phyloP scores from a whole-genome alignment of 768 basidiomycete genomes.

The Boletus vermiculosoides region DNA sequence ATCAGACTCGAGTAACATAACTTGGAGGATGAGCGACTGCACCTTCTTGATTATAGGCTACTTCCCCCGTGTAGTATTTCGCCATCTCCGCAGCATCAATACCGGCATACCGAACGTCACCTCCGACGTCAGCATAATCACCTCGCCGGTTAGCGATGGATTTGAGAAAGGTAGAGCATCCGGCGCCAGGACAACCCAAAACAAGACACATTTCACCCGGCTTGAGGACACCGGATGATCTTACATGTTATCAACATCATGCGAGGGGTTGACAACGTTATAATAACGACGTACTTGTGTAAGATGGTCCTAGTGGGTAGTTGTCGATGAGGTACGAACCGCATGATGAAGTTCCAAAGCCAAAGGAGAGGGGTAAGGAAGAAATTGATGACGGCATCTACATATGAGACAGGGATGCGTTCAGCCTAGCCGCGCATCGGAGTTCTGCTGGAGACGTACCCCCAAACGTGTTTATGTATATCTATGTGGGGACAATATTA shows the following conservation, averaged over 20 bases:
- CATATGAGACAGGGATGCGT: neutral
- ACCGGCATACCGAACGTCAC: conserved; percentile 81
- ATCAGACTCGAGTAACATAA: neutral
- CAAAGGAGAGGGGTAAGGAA: conserved; percentile 51
- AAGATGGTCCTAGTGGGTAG: conserved; percentile 52
- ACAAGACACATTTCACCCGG: conserved; percentile 88
- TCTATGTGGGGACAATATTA: conserved; percentile 24
- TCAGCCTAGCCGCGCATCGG: neutral
- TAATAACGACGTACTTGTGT: conserved; percentile 47
- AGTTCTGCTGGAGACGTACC: conserved; percentile 37
- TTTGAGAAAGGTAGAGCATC: conserved; percentile 86
- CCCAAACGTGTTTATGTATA: conserved; percentile 59
- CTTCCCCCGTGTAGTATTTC: conserved; percentile 75
- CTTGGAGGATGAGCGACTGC: neutral
- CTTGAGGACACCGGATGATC: conserved; percentile 66
- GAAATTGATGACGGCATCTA: conserved; percentile 54
- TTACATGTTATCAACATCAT: conserved; percentile 20
- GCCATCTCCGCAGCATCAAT: conserved; percentile 74
- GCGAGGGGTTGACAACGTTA: neutral
- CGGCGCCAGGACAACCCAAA: conserved; percentile 78
- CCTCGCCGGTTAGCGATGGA: conserved; percentile 73
- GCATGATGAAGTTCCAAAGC: conserved; percentile 42
- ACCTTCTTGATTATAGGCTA: conserved; percentile 79
- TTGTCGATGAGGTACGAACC: conserved; percentile 38
- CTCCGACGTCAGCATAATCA: conserved; percentile 60